Evolutionary conservation across 2,329 filamentous ascomycete genomes (phyloP), one percentile per base, ranked within the genome.

Genomic region (Phyllachora maydis): DNA sequence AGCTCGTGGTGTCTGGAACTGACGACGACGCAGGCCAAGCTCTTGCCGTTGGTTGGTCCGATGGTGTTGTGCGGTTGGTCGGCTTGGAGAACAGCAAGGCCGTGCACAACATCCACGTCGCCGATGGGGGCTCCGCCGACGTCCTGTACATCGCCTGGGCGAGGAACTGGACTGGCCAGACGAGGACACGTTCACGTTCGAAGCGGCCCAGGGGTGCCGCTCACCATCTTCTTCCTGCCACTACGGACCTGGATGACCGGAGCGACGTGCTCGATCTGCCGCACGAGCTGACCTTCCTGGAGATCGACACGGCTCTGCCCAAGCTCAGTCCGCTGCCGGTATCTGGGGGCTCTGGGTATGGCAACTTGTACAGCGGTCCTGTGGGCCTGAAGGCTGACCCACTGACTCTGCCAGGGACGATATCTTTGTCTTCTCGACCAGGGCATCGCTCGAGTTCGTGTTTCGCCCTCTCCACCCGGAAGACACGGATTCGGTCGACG

Each of bases 11-110:
- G 16, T 23, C 16, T 7, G 11, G 22, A 27, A n/a, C n/a, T n/a
- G n/a, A n/a, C n/a, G n/a, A n/a, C n/a, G n/a, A n/a, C n/a, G 5
- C 27, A 74, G 71, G 74, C 6, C 73, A 78, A 31, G 68, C 79
- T 19, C 59, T 93, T 26, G 81, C 81, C 9, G 66, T 88, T 9
- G 79, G 70, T 21, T 91, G 79, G 69, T 79, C 65, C 34, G 79
- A 91, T 50, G 76, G 77, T 14, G 64, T 65, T 5, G 65, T 88
- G 11, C 69, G 79, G 28, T 50, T 91, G 17, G 63, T 85, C 42
- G 76, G 75, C 29, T 51, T 81, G 12, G 81, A 88, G 43, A 83
- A 68, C 35, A 76, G 70, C 43, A 91, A 85, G 47, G 65, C 74
- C 8, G 68, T 82, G 11, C 75, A 88, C 42, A 66, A 75, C 37